These are phyloP conservation scores for Glycine soja DNA, from an alignment of 306 rosid genomes.

Conservation along the genomic window DNA sequence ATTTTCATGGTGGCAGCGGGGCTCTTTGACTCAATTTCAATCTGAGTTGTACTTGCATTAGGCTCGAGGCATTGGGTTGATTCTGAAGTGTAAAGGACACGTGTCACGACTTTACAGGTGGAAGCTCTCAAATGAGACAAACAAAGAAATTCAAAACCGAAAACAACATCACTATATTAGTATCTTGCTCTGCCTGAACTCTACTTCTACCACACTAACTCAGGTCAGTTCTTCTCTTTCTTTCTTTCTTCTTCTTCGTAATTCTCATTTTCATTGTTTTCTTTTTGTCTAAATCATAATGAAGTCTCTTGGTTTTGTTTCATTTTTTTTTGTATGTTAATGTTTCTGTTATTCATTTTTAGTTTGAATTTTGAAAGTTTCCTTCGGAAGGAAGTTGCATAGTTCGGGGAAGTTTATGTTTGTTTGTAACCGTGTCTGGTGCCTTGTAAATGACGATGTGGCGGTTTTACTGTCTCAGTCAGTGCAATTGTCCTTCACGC, in stretches of 20 bases:
- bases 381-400: background rate
- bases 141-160: slow-evolving; percentile 19
- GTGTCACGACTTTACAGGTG: slow-evolving; percentile 10
- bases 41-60: too few species aligned
- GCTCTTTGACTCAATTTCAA: too few species aligned
- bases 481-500: slow-evolving; percentile 45
- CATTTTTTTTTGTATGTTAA: too few species aligned
- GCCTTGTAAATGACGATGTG: slow-evolving; percentile 42
- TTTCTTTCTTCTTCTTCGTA: background rate
- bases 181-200: background rate
- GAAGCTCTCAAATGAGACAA: background rate
- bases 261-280: too few species aligned
- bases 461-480: slow-evolving; percentile 29
- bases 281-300: too few species aligned
- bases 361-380: background rate
- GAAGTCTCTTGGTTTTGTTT: too few species aligned
- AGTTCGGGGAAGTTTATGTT: slow-evolving; percentile 11
- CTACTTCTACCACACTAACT: background rate
- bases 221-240: background rate
- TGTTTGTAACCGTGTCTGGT: slow-evolving; percentile 4
- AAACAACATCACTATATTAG: background rate
- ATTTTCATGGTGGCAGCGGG: too few species aligned
- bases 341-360: too few species aligned
- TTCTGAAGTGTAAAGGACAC: slow-evolving; percentile 8
- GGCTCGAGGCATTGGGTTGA: too few species aligned